Base-by-base conservation (phyloP, 1,139 yeast genomes). In the Magnusiomyces paraingens region DNA sequence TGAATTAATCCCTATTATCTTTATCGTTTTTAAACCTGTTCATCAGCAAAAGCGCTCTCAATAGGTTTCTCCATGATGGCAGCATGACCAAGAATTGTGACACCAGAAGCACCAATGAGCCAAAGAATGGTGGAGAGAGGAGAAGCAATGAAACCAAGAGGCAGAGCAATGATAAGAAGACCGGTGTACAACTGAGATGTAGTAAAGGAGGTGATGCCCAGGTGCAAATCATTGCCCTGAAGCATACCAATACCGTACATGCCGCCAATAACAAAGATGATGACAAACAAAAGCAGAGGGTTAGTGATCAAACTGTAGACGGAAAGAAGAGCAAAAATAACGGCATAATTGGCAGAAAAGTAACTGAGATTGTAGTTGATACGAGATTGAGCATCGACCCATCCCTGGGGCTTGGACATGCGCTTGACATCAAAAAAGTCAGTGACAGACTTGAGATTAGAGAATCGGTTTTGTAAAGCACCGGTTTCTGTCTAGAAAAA, bases 21-120 rank as follows among this genome's bases (percentile, higher is more conserved):
- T 18, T 26, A 22, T 32, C 39, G 8, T 17, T 11, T 47, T 65
- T 69, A 81, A 52, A 81, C 85, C 50, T 74, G 69, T 67, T 87
- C 90, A 69, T 89, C 98, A 70, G 91, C 96, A 67, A 93, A 93
- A 39, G 94, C 97, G 49, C 95, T 86, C 75, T 93, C 99, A 64
- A 94, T 90, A 47, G 99, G 99, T 75, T 93, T 93, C 70, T 94
- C 99, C 89, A 94, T 82, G 61, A 94, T 80, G 14, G 94, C 74
- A 53, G 99, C 98, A 72, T 94, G 99, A 14, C 96, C 82, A 55
- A 91, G 76, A 51, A 94, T 93, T 50, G 86, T 73, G 52, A 90
- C 95, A 45, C 87, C 84, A 21, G 96, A 86, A 8, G 97, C 94
- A 62, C 99, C 99, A 67, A 94, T 83, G 64, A 94, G 80, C 99